Evolutionary conservation across 179 eudicot species (phyloP), one percentile per base, ranked within the genome.

Genomic region (Spinacia oleracea): DNA sequence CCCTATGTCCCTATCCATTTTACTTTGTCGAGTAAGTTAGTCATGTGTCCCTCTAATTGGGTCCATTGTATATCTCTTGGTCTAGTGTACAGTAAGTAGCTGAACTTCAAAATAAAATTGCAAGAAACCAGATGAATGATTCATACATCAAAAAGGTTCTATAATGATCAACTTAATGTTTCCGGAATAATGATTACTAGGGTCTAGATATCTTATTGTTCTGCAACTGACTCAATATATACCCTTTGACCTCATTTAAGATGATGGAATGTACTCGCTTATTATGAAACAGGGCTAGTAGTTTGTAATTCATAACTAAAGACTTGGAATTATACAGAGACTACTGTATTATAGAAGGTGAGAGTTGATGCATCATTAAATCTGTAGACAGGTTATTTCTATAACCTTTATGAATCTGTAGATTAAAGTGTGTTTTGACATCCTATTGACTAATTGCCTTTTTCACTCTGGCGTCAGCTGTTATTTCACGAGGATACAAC

Each of bases 401-500:
- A 43, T 14, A 56, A 65, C 70, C 70, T 35, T 31, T 29, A 34
- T 45, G 16, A 48, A 43, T 51, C 53, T 32, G 43, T 10, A 32
- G 40, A 67, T 53, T 23, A 20, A 1, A 38, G 45, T 40, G 60
- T 63, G 35, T 45, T 70, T 32, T 64, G 77, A 15, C 23, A 42
- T 81, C 27, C 67, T 68, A n/a, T 66, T 46, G n/a, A 51, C 48
- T 6, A 46, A 48, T 46, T 31, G n/a, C 27, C 14, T 62, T 38
- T 20, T 42, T 72, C 42, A 59, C 53, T 76, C n/a, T 85, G 67
- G 77, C 35, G 81, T 43, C 88, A 94, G 99, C 80, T 96, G 58
- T 87, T 96, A 74, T 96, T 96, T 84, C 99, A 98, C 74, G 98
- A 96, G 85, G 97, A 96, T 94, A 98, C 98, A 45, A 89, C 99